Evolutionary conservation across 2,329 filamentous ascomycete genomes (phyloP).

Genomic region (Dissoconium aciculare): DNA sequence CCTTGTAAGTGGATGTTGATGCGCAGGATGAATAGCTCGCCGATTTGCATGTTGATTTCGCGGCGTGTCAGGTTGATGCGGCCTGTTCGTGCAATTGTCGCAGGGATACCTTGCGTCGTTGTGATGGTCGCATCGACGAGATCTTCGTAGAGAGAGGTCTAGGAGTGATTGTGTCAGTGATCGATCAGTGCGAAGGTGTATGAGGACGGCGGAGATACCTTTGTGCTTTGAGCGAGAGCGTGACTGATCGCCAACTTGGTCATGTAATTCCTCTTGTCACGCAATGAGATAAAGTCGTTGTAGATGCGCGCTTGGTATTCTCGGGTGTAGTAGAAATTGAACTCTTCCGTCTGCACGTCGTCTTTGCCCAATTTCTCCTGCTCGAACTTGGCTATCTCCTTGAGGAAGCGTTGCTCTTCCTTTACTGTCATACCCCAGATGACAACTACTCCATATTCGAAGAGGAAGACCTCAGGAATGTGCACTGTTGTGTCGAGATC

Average conservation of each 20-base stretch:
- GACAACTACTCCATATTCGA: constrained; percentile 93
- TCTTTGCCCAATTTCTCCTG: constrained; percentile 75
- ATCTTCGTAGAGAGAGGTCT: constrained; percentile 93
- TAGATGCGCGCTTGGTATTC: constrained; percentile 98
- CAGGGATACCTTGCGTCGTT: constrained; percentile 80
- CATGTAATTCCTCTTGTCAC: constrained; percentile 96
- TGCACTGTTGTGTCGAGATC: constrained; percentile 82
- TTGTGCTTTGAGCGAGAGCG: constrained; percentile 87
- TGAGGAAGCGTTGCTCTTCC: constrained; percentile 80
- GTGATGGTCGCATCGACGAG: constrained; percentile 88
- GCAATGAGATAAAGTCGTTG: constrained; percentile 94
- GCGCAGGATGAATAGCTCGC: constrained; percentile 89
- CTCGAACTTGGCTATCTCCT: constrained; percentile 89
- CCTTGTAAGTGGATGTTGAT: constrained; percentile 98
- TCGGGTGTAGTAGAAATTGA: constrained; percentile 98
- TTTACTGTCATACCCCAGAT: constrained; percentile 95
- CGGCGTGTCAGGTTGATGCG: constrained; percentile 76
- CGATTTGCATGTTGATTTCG: constrained; percentile 99
- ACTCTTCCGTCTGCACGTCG: constrained; percentile 88
- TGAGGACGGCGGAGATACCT: constrained; percentile 37
- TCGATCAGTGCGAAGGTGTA: background rate
- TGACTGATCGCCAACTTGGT: constrained; percentile 93
- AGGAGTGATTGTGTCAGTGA: background rate
- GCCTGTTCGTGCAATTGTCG: constrained; percentile 81
- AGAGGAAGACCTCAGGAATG: constrained; percentile 87